phyloP scores from a whole-genome alignment of 352 stramenopile species.

The Aphanomyces stellatus region DNA sequence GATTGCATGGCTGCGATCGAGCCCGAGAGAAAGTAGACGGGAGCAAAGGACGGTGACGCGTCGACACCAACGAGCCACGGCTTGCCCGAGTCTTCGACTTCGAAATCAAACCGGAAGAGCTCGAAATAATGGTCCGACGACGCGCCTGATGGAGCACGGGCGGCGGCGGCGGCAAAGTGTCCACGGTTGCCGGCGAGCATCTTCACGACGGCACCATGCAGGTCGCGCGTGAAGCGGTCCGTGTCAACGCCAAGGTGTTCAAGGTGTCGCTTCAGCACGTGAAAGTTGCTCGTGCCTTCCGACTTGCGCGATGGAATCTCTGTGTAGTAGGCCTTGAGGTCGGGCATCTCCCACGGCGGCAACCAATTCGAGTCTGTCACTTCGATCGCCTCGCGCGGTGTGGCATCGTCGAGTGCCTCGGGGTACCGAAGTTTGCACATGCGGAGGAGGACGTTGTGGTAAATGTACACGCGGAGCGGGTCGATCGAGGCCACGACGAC shows the following conservation, averaged over 20 bases:
- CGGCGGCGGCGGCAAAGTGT: conserved; percentile 30
- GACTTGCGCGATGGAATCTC: conserved; percentile 50
- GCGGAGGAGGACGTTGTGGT: conserved; percentile 60
- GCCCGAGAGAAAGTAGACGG: conserved; percentile 36
- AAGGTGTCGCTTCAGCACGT: conserved; percentile 60
- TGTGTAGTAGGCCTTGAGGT: conserved; percentile 49
- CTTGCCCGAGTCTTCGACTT: conserved; percentile 89
- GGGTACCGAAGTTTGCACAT: conserved; percentile 61
- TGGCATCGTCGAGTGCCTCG: conserved; percentile 26
- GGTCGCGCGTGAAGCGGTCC: conserved; percentile 49
- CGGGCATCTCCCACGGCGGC: conserved; percentile 58
- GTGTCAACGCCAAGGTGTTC: conserved; percentile 48
- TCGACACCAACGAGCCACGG: conserved; percentile 89
- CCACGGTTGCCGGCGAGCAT: conserved; percentile 46
- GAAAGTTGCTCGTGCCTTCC: conserved; percentile 58
- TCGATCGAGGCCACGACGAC: conserved; percentile 76
- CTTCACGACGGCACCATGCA: conserved; percentile 50
- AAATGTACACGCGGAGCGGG: conserved; percentile 78
- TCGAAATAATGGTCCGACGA: conserved; percentile 85
- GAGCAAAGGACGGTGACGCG: conserved; percentile 51
- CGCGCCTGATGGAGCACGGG: conserved; percentile 27
- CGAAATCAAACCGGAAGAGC: conserved; percentile 92
- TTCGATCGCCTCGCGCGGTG: conserved; percentile 43
- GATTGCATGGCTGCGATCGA: conserved; percentile 61
- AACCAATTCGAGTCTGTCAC: conserved; percentile 44